Evolutionary conservation across 2,329 filamentous ascomycete species (phyloP).

Genomic region (Westerdykella ornata): DNA sequence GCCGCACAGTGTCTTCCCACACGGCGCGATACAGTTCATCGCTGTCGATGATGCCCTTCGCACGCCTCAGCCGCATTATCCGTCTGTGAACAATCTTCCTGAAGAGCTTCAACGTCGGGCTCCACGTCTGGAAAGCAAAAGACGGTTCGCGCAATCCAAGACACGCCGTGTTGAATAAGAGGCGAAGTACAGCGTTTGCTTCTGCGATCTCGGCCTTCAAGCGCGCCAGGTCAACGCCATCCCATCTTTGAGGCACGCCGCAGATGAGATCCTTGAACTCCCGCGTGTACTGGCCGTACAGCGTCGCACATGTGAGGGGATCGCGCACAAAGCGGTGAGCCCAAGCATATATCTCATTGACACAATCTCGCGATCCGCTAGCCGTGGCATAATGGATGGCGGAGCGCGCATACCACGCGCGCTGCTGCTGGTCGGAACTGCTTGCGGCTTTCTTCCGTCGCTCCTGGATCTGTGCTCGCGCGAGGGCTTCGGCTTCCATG

Average conservation of each 20-base stretch:
- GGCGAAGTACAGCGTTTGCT: constrained; percentile 25
- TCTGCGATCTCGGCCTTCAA: constrained; percentile 8
- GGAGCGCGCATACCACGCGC: constrained; percentile 25
- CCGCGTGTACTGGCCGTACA: constrained; percentile 17
- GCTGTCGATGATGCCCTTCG: constrained; percentile 7
- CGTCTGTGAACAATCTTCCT: constrained; percentile 10
- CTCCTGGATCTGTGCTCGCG: constrained; percentile 9
- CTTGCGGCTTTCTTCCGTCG: constrained; percentile 17
- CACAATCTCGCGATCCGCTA: constrained; percentile 28
- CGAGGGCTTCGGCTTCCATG: constrained; percentile 11
- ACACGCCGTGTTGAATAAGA: constrained; percentile 26
- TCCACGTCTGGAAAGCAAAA: constrained; percentile 24
- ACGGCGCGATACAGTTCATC: constrained; percentile 14
- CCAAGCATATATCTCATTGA: constrained; percentile 31
- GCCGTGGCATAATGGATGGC: constrained; percentile 27
- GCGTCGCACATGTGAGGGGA: constrained; percentile 19
- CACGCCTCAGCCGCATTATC: constrained; percentile 9
- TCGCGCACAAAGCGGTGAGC: constrained; percentile 35
- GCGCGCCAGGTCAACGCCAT: background rate
- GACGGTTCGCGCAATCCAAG: constrained; percentile 29
- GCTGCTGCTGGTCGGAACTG: constrained; percentile 21
- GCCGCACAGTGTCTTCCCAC: constrained; percentile 17
- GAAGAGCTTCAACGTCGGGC: constrained; percentile 18
- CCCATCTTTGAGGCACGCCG: constrained; percentile 8
- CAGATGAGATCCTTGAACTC: constrained; percentile 23